A percentile compares a stretch with the other conserved stretches of the same genome.
Conservation (phyloP, 306 rosid species). For the Pueraria montana region DNA sequence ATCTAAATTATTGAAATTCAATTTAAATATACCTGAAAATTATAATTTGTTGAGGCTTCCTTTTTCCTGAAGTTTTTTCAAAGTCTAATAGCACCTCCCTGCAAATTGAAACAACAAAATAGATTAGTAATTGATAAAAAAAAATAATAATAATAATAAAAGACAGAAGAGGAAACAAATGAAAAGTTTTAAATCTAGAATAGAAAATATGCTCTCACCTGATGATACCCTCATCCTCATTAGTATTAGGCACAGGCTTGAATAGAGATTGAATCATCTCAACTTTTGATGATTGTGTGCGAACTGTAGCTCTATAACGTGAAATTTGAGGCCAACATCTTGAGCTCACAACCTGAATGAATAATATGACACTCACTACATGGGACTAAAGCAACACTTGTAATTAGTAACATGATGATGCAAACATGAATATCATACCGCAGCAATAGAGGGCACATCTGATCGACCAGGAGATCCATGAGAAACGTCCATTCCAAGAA, state of each 20-base stretch:
- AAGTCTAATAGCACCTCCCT: conserved; percentile 54
- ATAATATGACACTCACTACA: no score
- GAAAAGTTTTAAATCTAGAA: background rate
- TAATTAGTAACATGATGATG: background rate
- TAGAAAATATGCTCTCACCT: conserved; percentile 34
- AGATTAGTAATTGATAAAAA: no score
- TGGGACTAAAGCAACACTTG: background rate
- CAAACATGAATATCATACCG: conserved; percentile 48
- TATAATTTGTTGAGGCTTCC: conserved; percentile 52
- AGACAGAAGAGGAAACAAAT: no score
- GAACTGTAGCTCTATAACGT: conserved; percentile 54
- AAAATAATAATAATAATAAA: no score
- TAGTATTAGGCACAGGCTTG: conserved; percentile 25
- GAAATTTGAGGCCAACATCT: conserved; percentile 56
- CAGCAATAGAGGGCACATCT: conserved; percentile 61
- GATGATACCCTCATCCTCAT: conserved; percentile 49
- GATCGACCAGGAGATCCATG: conserved; percentile 63
- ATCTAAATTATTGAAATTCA: background rate
- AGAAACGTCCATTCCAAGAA: conserved; percentile 67
- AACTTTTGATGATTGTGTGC: conserved; percentile 49
- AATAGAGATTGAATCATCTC: conserved; percentile 50
- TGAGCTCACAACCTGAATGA: conserved; percentile 57
- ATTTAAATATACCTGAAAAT: conserved; percentile 50
- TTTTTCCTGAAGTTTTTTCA: background rate
- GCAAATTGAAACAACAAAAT: background rate